Conservation (phyloP, 2,329 filamentous ascomycete species). For the Paraphaeosphaeria minitans region DNA sequence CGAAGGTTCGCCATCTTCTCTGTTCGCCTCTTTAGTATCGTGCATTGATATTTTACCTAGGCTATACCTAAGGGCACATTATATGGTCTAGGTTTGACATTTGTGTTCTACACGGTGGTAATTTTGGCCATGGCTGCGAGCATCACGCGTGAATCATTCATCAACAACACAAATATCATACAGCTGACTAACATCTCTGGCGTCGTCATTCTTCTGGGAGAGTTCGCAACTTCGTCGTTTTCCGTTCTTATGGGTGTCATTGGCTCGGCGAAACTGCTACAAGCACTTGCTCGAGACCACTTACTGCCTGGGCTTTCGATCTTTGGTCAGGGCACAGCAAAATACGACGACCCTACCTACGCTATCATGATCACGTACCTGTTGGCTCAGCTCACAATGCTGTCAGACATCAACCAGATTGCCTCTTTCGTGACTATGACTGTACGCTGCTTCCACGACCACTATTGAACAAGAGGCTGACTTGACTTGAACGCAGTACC, state of each 20-base stretch:
- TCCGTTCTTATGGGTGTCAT: constrained; percentile 87
- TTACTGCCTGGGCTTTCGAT: constrained; percentile 75
- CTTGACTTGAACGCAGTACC: constrained; percentile 55
- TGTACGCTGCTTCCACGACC: constrained; percentile 15
- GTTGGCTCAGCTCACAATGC: constrained; percentile 77
- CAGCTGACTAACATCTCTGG: constrained; percentile 80
- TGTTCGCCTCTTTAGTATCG: too few relatives aligned
- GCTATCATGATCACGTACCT: constrained; percentile 78
- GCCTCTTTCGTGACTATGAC: constrained; percentile 90
- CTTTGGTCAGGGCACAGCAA: constrained; percentile 75
- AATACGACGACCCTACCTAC: constrained; percentile 73
- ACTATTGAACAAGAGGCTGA: too few relatives aligned
- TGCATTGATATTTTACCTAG: too few relatives aligned
- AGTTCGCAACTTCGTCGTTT: constrained; percentile 83
- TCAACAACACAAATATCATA: constrained; percentile 78
- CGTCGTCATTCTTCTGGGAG: constrained; percentile 75
- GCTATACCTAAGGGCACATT: constrained; percentile 73
- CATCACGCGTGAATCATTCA: constrained; percentile 74
- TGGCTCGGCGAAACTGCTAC: constrained; percentile 81
- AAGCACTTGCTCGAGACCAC: constrained; percentile 79
- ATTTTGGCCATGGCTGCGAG: constrained; percentile 79
- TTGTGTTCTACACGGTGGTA: constrained; percentile 75
- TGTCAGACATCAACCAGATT: constrained; percentile 85
- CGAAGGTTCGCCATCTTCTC: too few relatives aligned
- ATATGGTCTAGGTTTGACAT: constrained; percentile 62